These are phyloP conservation scores for Eutrema heterophyllum DNA, from an alignment of 345 rosid species.

Conservation along the genomic window DNA sequence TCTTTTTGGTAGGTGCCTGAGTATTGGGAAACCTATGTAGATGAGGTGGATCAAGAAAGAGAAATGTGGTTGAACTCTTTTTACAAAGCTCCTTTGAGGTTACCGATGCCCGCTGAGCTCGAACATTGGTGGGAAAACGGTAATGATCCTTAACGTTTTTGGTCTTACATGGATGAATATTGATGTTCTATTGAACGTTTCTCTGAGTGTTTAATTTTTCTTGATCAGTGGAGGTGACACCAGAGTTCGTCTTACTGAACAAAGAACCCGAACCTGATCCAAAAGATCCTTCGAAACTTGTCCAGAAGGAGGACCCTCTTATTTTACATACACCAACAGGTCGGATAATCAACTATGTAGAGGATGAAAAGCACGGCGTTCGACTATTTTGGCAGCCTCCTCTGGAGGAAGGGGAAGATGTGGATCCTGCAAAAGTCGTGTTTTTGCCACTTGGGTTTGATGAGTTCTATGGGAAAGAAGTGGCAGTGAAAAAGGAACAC, in stretches of 20 bases:
- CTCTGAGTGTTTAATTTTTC: neutral
- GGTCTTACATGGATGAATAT: conserved; percentile 9
- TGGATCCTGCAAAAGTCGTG: conserved; percentile 55
- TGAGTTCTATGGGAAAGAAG: conserved; percentile 72
- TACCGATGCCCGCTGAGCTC: conserved; percentile 98
- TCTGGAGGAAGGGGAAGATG: conserved; percentile 65
- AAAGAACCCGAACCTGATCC: conserved; percentile 90
- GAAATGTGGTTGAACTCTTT: conserved; percentile 95
- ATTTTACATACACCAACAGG: conserved; percentile 83
- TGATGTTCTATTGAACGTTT: neutral
- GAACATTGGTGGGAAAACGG: conserved; percentile 92
- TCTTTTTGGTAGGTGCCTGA: conserved; percentile 66
- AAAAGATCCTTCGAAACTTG: conserved; percentile 67
- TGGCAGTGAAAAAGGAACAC: conserved; percentile 37
- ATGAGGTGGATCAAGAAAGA: conserved; percentile 88
- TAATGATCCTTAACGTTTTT: conserved; percentile 19
- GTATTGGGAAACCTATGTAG: conserved; percentile 81
- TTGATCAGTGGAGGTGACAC: conserved; percentile 58
- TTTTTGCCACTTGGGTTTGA: conserved; percentile 90
- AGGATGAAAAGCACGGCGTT: conserved; percentile 80
- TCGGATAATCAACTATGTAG: conserved; percentile 68
- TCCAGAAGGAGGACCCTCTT: conserved; percentile 69
- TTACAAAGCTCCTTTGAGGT: conserved; percentile 82
- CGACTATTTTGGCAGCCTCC: conserved; percentile 90
- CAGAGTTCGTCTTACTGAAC: conserved; percentile 74